Base-by-base conservation (phyloP, 768 basidiomycete species). In the Suillus alpinus region DNA sequence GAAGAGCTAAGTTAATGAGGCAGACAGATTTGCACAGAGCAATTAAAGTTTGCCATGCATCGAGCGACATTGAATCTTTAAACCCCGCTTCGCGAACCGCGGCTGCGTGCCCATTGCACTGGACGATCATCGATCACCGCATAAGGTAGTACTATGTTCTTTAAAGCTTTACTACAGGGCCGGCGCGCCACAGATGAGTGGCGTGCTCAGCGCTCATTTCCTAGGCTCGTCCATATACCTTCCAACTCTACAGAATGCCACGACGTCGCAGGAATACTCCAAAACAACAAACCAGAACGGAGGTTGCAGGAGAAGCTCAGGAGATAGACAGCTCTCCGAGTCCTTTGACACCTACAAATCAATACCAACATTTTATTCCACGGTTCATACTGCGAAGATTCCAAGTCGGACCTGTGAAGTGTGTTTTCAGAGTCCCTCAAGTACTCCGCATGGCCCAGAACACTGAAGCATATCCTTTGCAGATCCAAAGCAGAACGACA, bases 361-460 rank as follows among this genome's bases (percentile, higher is more conserved):
- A 63, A 37, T 63, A 58, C 23, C 63, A 63, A 3, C 63, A 63
- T 37, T 61, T 57, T 29, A 63, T 63, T 39, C 63, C 60, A 34
- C 57, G 63, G 34, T 63, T 63, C 40, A 62, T 63, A 39, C 40
- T 62, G 4, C 57, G 63, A 32, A 49, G 56, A 23, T 61, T 51
- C 37, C 63, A 63, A 58, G 56, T 58, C 10, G 63, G 60, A 26
- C 56, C 40, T 8, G 57, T 37, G 20, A 62, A 13, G 63, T 63
- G 8, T 13, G 49, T 40, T 23, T 47, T n/a, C 5, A 31, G 29
- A 53, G 26, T 5, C n/a, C 23, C 14, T 36, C 9, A 12, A n/a
- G 12, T 26, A 16, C 43, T 51, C 10, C 6, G 9, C 4, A 9
- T 18, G 16, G 16, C 37, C 23, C n/a, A 36, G 6, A 13, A 8